Evolutionary conservation across 768 basidiomycete species (phyloP).

Genomic region (Mycena rosella): DNA sequence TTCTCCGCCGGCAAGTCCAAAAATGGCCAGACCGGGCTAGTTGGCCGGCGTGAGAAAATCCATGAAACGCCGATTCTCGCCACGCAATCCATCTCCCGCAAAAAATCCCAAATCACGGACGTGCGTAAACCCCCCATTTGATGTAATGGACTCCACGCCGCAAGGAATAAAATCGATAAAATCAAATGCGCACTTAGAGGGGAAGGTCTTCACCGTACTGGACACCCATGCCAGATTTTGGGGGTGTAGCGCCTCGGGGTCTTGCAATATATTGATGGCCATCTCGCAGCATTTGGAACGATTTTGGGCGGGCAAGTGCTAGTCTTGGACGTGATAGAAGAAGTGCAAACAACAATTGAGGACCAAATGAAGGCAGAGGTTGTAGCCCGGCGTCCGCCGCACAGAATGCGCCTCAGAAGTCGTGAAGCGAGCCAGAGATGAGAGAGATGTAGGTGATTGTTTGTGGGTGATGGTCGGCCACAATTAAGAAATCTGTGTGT

Average conservation of each 20-base stretch:
- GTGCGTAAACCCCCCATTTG: background rate
- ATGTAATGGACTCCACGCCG: background rate
- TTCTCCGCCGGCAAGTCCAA: slow-evolving; percentile 5
- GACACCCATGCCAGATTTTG: too few relatives aligned
- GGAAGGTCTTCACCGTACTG: too few relatives aligned
- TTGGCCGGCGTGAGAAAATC: slow-evolving; percentile 3
- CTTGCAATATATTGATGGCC: too few relatives aligned
- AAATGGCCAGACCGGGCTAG: slow-evolving; percentile 1
- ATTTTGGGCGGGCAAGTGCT: background rate
- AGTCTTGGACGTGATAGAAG: background rate
- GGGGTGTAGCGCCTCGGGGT: too few relatives aligned
- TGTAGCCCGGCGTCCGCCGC: background rate
- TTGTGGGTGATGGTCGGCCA: background rate
- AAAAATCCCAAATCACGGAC: slow-evolving; percentile 11
- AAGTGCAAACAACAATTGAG: background rate
- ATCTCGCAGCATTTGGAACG: too few relatives aligned
- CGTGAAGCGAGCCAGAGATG: slow-evolving; percentile 3
- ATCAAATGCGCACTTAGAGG: background rate
- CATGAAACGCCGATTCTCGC: slow-evolving; percentile 2
- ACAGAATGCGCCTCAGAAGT: background rate
- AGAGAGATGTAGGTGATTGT: background rate
- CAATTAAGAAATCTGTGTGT: slow-evolving; percentile 6
- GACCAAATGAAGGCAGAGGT: background rate
- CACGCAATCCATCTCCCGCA: too few relatives aligned
- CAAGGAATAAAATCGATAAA: slow-evolving; percentile 13